phyloP scores from a whole-genome alignment of 371 early-diverging fungal species.

The Rhizopus stolonifer region DNA sequence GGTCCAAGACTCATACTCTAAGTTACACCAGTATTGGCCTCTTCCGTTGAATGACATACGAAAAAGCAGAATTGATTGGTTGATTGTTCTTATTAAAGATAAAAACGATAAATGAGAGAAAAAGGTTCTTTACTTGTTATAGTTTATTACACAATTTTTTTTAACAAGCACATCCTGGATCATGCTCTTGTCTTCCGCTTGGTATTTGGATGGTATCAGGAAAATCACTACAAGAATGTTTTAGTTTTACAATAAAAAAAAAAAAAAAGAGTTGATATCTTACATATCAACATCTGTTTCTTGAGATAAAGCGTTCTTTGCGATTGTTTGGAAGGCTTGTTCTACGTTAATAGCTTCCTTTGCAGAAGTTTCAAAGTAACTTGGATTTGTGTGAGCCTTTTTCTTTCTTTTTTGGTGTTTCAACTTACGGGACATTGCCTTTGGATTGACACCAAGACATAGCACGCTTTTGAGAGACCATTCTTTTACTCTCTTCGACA shows the following conservation, averaged over 20 bases:
- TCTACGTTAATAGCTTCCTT: conserved; percentile 98
- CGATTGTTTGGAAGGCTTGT: conserved; percentile 93
- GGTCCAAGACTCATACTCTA: too few species aligned
- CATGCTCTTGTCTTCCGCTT: conserved; percentile 64
- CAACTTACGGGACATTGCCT: conserved; percentile 84
- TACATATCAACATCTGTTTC: conserved; percentile 90
- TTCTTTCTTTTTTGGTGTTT: background rate
- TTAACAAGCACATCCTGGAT: conserved; percentile 53
- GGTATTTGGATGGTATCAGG: conserved; percentile 91
- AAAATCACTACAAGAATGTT: conserved; percentile 70
- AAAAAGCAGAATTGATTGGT: too few species aligned
- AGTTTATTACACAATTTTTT: too few species aligned
- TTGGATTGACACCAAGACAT: conserved; percentile 95
- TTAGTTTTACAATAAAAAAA: background rate
- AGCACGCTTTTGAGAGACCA: conserved; percentile 92
- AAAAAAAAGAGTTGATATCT: background rate
- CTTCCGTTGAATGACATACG: too few species aligned
- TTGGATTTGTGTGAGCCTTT: background rate
- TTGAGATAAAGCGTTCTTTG: conserved; percentile 90
- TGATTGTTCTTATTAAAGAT: too few species aligned
- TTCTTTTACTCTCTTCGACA: conserved; percentile 89
- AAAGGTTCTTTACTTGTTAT: too few species aligned
- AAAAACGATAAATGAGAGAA: too few species aligned
- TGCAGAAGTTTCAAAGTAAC: conserved; percentile 96
- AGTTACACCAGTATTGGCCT: too few species aligned